Evolutionary conservation across 768 basidiomycete species (phyloP), one percentile per base, ranked within the genome.

Genomic region (Tricholomella constricta): DNA sequence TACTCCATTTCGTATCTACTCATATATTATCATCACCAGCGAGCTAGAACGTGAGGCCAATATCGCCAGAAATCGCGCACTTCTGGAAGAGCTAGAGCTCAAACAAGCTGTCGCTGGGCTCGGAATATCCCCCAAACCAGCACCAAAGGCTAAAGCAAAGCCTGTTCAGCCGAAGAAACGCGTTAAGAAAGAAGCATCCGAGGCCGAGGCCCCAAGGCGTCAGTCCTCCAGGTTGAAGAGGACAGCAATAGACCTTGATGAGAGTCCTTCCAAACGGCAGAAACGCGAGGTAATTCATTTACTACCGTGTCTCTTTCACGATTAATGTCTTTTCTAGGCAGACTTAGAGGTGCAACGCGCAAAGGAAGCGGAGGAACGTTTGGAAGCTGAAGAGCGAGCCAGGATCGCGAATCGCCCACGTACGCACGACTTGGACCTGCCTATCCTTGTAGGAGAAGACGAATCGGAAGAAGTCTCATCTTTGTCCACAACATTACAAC

Each of bases 1-100:
- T 36, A 14, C 49, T 31, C 1, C 19, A 17, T 26, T 22, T 35
- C 19, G n/a, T 34, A 15, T 38, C 37, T n/a, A 23, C 2, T 41
- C 41, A 34, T 41, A 10, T 20, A 17, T n/a, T 52, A n/a, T n/a
- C n/a, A n/a, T 19, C 6, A 40, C 6, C 45, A 78, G 78, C 66
- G 91, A 91, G 70, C 71, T 79, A 19, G 86, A 91, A 59, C 84
- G 91, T 17, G 84, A 89, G 65, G 85, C 83, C 8, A 93, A 91
- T 61, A 91, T 93, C 40, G 89, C 88, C 11, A 80, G 88, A 45
- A 94, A 94, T 65, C 84, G 82, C 37, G 85, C 82, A 3, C 73
- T 92, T 8, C 75, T 94, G 32, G 84, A 88, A 57, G 70, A 89
- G 62, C 79, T 93, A 15, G 82, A 88, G 15, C 74, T 90, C 27